A percentile compares a stretch with the other conserved stretches of the same genome.
Conservation (phyloP, 495 filamentous ascomycete genomes). For the Penicillium goetzii region DNA sequence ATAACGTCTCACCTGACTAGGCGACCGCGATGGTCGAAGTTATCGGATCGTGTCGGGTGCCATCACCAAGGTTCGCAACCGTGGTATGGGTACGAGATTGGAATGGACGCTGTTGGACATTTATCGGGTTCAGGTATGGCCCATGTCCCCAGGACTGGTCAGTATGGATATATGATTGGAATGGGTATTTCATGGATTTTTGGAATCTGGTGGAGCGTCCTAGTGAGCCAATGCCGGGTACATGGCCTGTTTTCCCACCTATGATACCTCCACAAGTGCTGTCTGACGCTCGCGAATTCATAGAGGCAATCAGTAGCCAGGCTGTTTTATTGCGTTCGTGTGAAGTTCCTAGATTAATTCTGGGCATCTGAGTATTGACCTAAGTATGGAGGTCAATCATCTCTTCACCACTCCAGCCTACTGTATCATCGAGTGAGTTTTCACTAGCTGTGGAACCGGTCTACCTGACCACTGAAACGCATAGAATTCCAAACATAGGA, state of each 20-base stretch:
- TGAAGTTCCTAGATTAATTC: no score
- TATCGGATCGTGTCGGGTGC: conserved; percentile 16
- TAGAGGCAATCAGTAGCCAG: no score
- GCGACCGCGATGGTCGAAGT: conserved; percentile 15
- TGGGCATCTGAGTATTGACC: no score
- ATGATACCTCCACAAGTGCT: no score
- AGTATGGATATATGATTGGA: conserved; percentile 11
- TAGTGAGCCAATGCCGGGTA: conserved; percentile 7
- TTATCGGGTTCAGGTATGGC: conserved; percentile 1
- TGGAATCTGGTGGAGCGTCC: conserved; percentile 14
- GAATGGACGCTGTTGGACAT: background rate
- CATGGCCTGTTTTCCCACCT: conserved; percentile 13
- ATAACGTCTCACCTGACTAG: background rate
- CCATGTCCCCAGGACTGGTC: conserved; percentile 10
- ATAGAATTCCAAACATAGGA: no score
- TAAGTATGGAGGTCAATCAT: no score
- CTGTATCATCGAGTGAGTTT: no score
- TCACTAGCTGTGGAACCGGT: no score
- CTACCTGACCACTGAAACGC: no score
- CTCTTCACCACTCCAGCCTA: no score
- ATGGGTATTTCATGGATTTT: conserved; percentile 11
- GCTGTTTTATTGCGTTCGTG: no score
- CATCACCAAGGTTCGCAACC: conserved; percentile 19
- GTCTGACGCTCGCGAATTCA: no score
- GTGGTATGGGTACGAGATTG: background rate